Percentiles rank a stretch among this genome's conserved stretches.
These are phyloP conservation scores for Suillus cothurnatus DNA, from an alignment of 768 basidiomycete genomes.

Conservation along the genomic window DNA sequence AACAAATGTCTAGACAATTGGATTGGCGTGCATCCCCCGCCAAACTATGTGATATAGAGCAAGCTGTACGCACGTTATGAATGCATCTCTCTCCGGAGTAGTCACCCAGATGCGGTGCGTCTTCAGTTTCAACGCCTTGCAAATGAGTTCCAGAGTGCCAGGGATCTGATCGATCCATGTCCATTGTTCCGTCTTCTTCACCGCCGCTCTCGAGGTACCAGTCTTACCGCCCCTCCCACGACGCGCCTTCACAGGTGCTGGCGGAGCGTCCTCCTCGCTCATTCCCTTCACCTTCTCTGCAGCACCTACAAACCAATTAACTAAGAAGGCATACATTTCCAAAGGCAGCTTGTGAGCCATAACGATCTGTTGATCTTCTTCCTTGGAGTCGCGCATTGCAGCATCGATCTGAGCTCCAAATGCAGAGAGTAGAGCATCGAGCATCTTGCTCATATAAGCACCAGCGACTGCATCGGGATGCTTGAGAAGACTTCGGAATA, in stretches of 20 bases:
- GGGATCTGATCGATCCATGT: constrained; percentile 82
- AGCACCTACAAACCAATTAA: constrained; percentile 87
- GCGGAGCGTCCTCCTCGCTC: constrained; percentile 48
- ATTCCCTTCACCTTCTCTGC: constrained; percentile 74
- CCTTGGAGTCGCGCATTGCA: constrained; percentile 66
- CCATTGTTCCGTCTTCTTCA: constrained; percentile 57
- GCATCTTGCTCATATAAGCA: constrained; percentile 75
- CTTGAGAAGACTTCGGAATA: constrained; percentile 83
- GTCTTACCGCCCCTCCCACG: constrained; percentile 65
- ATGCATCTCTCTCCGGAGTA: constrained; percentile 81
- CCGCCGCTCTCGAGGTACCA: constrained; percentile 40
- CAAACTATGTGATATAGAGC: not conserved
- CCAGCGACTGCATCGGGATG: constrained; percentile 63
- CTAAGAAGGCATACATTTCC: constrained; percentile 90
- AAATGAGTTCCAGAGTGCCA: constrained; percentile 64
- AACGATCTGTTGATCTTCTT: constrained; percentile 64
- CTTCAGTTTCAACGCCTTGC: constrained; percentile 67
- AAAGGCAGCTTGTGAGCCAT: constrained; percentile 70
- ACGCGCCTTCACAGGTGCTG: constrained; percentile 48
- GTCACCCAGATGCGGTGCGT: constrained; percentile 90
- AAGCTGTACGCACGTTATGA: constrained; percentile 66
- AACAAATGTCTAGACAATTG: constrained; percentile 7
- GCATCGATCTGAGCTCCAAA: constrained; percentile 73
- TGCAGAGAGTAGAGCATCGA: constrained; percentile 84
- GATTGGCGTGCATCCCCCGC: not conserved